Conservation (phyloP, 1,284 basidiomycete genomes). For the Heimioporus retisporus region DNA sequence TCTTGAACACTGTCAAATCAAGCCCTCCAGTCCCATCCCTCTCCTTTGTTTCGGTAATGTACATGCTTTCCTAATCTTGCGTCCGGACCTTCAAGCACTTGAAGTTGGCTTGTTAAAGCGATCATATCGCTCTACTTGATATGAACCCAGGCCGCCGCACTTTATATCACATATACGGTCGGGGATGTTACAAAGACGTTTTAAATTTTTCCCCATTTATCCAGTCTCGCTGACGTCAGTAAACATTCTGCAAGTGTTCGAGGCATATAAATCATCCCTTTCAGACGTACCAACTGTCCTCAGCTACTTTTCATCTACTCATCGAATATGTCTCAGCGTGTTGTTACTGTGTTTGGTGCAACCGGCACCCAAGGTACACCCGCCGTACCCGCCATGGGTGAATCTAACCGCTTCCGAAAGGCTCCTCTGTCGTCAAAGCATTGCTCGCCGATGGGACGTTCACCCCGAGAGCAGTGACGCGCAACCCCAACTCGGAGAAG, state of each 20-base stretch:
- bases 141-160: not conserved
- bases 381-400: not conserved
- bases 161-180: not conserved
- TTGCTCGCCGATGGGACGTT: constrained; percentile 46
- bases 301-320: not conserved
- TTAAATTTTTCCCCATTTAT: not conserved
- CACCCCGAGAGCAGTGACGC: constrained; percentile 43
- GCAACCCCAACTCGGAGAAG: constrained; percentile 39
- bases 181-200: not conserved
- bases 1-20: too few relatives aligned
- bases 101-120: not conserved
- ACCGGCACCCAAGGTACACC: constrained; percentile 34
- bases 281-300: not conserved
- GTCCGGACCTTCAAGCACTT: not conserved
- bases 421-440: constrained; percentile 38
- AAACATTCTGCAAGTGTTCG: too few relatives aligned
- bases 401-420: constrained; percentile 14
- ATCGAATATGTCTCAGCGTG: constrained; percentile 24
- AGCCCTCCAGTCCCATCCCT: too few relatives aligned
- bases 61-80: not conserved
- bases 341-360: constrained; percentile 36
- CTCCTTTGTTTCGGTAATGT: too few relatives aligned
- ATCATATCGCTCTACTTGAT: not conserved
- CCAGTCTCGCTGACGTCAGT: constrained; percentile 9
- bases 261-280: constrained; percentile 11